Evolutionary conservation across 345 rosid genomes (phyloP), one percentile per base, ranked within the genome.

Genomic region (Acer campestre): DNA sequence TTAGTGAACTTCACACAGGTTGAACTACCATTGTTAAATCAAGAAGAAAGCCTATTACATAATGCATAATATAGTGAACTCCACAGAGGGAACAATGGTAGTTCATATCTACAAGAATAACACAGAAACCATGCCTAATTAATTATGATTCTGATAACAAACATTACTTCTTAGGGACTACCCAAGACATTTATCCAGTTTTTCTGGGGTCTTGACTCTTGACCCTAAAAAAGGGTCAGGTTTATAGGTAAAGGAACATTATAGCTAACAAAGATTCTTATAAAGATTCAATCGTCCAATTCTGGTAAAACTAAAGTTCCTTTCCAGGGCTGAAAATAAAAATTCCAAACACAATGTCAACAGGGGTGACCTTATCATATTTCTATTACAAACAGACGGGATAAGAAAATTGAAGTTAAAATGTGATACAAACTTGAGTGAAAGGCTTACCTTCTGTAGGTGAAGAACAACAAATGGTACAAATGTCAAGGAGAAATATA

Each of bases 401-500:
- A 20, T 70, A 16, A 58, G 62, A 14, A 58, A 70, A 38, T 6
- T 17, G 51, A 63, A 59, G n/a, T 42, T 73, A 44, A 6, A 61
- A 25, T 63, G 59, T 40, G 25, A 53, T 68, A 58, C 35, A 27
- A 62, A 77, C 53, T 61, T 42, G 79, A 73, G 80, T 53, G 69
- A 74, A 81, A 79, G 76, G 77, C 27, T 73, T 90, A 90, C 99
- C 94, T 90, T 97, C 79, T 93, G 99, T 29, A 93, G 85, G 74
- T 88, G 98, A 80, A 97, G 90, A 77, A 97, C 93, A 69, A 97
- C 99, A 79, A 86, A 97, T 75, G 99, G 99, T 72, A 97, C 98
- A 76, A 94, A 97, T 25, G 99, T 97, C 82, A 97, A 74, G n/a
- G 98, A 94, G 88, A 97, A 97, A 83, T 97, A 97, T 44, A 94